A percentile compares a stretch with the other conserved stretches of the same genome.
Evolutionary conservation across 139 green algal species (phyloP).

Genomic region (Bryopsis sp.): DNA sequence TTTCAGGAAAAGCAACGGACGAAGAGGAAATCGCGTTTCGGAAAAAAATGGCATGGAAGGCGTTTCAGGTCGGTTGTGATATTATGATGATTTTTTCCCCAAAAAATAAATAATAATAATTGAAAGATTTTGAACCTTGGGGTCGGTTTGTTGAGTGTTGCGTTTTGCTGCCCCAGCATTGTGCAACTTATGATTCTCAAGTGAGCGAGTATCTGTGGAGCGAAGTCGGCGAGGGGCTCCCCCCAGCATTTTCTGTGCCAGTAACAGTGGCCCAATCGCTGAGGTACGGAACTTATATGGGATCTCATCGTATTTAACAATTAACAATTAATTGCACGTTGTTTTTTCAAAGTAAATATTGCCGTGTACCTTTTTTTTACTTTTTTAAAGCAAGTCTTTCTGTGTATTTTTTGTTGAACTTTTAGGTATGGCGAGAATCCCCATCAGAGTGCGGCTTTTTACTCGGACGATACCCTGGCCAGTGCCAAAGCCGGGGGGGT

Average conservation of each 20-base stretch:
- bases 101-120: no score
- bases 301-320: no score
- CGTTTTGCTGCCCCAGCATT: conserved; percentile 66
- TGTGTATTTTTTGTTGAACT: no score
- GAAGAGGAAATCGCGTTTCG: conserved; percentile 35
- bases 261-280: conserved; percentile 67
- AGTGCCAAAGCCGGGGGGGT: conserved; percentile 74
- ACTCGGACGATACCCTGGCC: conserved; percentile 77
- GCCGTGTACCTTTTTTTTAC: no score
- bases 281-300: no score
- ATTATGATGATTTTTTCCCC: no score
- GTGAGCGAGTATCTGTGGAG: conserved; percentile 93
- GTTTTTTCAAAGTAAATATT: no score
- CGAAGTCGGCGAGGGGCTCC: conserved; percentile 46
- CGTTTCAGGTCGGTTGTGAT: conserved; percentile 78
- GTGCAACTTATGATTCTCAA: conserved; percentile 82
- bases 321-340: no score
- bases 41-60: conserved; percentile 93
- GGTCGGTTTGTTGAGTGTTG: no score
- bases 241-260: conserved; percentile 70
- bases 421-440: conserved; percentile 99
- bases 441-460: conserved; percentile 95
- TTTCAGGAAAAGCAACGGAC: conserved; percentile 23
- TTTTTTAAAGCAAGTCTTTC: no score
- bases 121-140: no score